Percentiles rank a stretch among this genome's conserved stretches.
Conservation (phyloP, 2,329 filamentous ascomycete species). For the Didymella segeticola region DNA sequence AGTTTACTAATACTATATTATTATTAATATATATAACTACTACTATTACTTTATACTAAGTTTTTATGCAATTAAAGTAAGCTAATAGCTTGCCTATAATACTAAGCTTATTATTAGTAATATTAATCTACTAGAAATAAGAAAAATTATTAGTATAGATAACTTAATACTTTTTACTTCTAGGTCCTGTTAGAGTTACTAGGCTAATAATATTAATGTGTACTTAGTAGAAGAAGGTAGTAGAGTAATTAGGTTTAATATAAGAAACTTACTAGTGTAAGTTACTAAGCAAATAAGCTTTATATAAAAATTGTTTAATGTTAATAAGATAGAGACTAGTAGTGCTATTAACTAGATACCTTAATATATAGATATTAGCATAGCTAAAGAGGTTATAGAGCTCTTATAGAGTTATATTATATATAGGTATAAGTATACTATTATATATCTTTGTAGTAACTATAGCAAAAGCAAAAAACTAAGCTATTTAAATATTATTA, state of each 20-base stretch:
- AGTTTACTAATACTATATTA: neutral
- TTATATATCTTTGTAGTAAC: too few relatives aligned
- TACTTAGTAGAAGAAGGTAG: neutral
- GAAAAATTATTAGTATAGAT: neutral
- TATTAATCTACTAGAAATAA: neutral
- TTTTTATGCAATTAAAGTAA: neutral
- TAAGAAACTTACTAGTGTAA: neutral
- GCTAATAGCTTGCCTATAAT: neutral
- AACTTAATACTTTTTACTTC: neutral
- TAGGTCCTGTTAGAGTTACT: neutral
- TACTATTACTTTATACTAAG: neutral
- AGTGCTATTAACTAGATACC: neutral
- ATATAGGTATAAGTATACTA: neutral
- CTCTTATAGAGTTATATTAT: neutral
- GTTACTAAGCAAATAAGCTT: neutral
- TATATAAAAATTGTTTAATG: neutral
- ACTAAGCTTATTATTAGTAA: neutral
- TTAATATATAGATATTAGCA: neutral
- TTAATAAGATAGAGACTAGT: neutral
- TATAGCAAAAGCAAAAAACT: too few relatives aligned
- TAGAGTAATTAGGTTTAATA: neutral
- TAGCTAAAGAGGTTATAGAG: neutral
- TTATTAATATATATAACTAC: neutral
- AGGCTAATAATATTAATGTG: neutral
- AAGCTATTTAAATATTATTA: too few relatives aligned